Evolutionary conservation across 768 basidiomycete species (phyloP), one percentile per base, ranked within the genome.

Genomic region (Amanita subjunquillea): DNA sequence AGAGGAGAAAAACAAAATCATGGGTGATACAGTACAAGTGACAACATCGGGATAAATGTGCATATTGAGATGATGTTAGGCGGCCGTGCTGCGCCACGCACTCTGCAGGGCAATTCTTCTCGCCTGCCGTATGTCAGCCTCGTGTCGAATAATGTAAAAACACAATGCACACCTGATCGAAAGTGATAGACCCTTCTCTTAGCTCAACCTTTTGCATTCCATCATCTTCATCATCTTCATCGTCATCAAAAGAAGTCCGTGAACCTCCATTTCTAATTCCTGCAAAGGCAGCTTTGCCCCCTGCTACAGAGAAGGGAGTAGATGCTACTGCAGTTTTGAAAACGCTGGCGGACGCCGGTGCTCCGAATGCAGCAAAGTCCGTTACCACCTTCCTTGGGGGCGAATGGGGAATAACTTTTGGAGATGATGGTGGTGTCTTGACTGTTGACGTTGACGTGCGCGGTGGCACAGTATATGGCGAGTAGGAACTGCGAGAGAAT

Each of bases 31-130:
- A 47, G 49, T 58, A 56, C 48, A 58, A 59, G 56, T 54, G 36
- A 54, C 23, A 50, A 42, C 39, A 54, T 50, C 22, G 50, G 32
- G 32, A 12, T 22, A 20, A 42, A 17, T 38, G 20, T 38, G 20
- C 25, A 47, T 51, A 48, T 23, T 23, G 29, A 10, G 39, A 49
- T 36, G 53, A 55, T 71, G 61, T 85, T 62, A 73, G 76, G 53
- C 81, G 74, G 39, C 48, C 2, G 77, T 72, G 60, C 84, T 75
- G 63, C 89, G 79, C 89, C 90, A 92, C 40, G 89, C 90, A 57
- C 90, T 91, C 65, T 91, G 90, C 81, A 92, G 78, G 15, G 89
- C 82, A 57, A 92, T 92, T 43, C 89, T 82, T 57, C 82, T 78
- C 4, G 89, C 89, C 86, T 90, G 44, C 40, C 38, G 3, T 47